Evolutionary conservation across 768 basidiomycete species (phyloP).

Genomic region (Lentinula guzmanii): DNA sequence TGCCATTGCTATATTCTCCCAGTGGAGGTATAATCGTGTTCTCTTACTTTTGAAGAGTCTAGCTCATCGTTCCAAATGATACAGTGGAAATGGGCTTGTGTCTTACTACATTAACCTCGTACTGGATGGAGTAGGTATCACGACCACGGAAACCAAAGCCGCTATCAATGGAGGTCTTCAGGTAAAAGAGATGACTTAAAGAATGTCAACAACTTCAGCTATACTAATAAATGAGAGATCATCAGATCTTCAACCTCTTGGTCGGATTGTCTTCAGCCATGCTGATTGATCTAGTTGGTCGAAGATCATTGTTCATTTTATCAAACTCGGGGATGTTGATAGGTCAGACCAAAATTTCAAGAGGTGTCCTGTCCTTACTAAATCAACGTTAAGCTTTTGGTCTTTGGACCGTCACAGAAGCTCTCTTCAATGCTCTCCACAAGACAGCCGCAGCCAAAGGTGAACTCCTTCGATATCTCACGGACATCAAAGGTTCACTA

Average conservation of each 20-base stretch:
- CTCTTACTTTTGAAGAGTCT: background rate
- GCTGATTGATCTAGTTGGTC: slow-evolving; percentile 61
- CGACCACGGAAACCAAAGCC: slow-evolving; percentile 43
- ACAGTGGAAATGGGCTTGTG: slow-evolving; percentile 61
- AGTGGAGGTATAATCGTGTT: slow-evolving; percentile 51
- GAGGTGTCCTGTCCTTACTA: no score
- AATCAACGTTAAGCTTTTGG: slow-evolving; percentile 34
- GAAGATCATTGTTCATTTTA: slow-evolving; percentile 60
- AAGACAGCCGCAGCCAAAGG: slow-evolving; percentile 37
- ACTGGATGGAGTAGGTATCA: slow-evolving; percentile 59
- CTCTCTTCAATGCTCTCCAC: slow-evolving; percentile 33
- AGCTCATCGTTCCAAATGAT: background rate
- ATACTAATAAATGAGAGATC: background rate
- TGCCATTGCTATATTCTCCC: slow-evolving; percentile 63
- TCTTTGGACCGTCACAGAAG: slow-evolving; percentile 49
- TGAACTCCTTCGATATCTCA: slow-evolving; percentile 7
- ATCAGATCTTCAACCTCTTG: slow-evolving; percentile 56
- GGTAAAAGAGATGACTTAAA: slow-evolving; percentile 19
- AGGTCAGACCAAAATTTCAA: slow-evolving; percentile 24
- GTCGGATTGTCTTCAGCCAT: slow-evolving; percentile 56
- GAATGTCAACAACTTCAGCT: background rate
- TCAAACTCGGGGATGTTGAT: slow-evolving; percentile 56
- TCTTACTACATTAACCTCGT: slow-evolving; percentile 72
- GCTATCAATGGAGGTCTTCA: slow-evolving; percentile 61
- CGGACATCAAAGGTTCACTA: background rate